These are phyloP conservation scores for Penicillium sp. DNA, from an alignment of 2,329 filamentous ascomycete genomes.

Conservation along the genomic window DNA sequence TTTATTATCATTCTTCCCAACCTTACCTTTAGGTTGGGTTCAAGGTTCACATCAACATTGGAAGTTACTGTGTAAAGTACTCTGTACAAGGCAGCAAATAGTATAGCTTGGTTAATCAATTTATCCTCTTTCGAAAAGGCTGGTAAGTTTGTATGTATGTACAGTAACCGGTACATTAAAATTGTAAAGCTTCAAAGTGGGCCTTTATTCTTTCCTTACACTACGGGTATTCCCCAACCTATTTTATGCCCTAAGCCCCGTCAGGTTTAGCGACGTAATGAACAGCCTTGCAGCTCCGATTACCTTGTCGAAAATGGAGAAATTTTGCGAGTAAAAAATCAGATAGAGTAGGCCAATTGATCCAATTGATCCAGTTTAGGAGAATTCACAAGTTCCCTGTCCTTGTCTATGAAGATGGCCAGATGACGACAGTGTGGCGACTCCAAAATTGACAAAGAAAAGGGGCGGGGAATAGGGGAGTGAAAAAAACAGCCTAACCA, in stretches of 20 bases:
- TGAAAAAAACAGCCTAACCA: constrained; percentile 19
- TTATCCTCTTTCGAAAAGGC: constrained; percentile 12
- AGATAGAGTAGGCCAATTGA: not conserved
- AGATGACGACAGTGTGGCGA: not conserved
- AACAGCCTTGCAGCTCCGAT: constrained; percentile 11
- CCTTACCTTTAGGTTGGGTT: not conserved
- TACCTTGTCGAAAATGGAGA: constrained; percentile 2
- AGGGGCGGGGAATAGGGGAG: constrained; percentile 14
- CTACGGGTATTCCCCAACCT: constrained; percentile 20
- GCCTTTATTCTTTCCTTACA: constrained; percentile 12
- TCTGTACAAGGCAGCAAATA: not conserved
- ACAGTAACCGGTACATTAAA: constrained; percentile 12
- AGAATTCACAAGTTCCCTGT: not conserved
- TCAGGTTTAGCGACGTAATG: constrained; percentile 16
- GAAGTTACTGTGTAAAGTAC: not conserved
- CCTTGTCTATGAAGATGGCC: not conserved
- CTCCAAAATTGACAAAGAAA: constrained; percentile 9
- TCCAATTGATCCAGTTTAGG: not conserved
- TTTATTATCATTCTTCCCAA: not conserved
- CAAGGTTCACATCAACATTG: not conserved
- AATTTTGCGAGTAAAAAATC: not conserved
- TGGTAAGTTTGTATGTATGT: not conserved
- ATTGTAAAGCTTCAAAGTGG: constrained; percentile 16
- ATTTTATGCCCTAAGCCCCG: constrained; percentile 12
- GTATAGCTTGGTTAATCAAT: constrained; percentile 1